Evolutionary conservation across 257 asterid species (phyloP), one percentile per base, ranked within the genome.

Genomic region (Scutellaria galericulata): DNA sequence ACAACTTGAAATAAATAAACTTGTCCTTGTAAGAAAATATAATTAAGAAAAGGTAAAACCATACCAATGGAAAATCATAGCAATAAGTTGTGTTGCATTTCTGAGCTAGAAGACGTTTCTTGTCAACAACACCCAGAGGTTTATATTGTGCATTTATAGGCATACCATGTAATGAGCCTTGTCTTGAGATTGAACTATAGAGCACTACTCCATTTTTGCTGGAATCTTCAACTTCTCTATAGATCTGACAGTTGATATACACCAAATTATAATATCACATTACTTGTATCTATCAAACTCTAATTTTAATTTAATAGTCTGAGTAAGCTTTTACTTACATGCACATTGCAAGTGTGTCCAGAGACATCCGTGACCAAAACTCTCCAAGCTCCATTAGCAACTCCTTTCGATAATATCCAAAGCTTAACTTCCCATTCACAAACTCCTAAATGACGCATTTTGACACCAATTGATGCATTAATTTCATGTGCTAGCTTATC

Each of bases 11-110:
- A 70, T 68, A 71, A n/a, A 54, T 45, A 37, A 62, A 64, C 58
- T 8, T 5, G 48, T 20, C 54, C 40, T 9, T 31, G 3, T 31
- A 4, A 1, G 48, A 60, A 69, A 73, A 18, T 15, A 41, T 47
- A 39, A 18, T 22, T 42, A 6, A 77, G 40, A 31, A 45, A 54
- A 58, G 68, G 20, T 57, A 20, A 24, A 65, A 59, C 47, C 46
- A 69, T 88, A 95, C 99, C 98, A 95, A 88, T 1, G 99, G 98
- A 76, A 95, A 95, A 74, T 95, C 99, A 42, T 95, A 95, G 96
- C 99, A 95, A 65, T 95, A 95, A 55, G 96, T 90, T 7, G 99
- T 90, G 92, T 59, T 85, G 87, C 86, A 92, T 85, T 84, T 95
- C 74, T 97, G 80, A 55, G 98, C 99, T 74, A 90, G 35, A 61